A percentile compares a stretch with the other conserved stretches of the same genome.
Evolutionary conservation across 2,329 filamentous ascomycete genomes (phyloP).

Genomic region (Myriosclerotinia duriaeana): DNA sequence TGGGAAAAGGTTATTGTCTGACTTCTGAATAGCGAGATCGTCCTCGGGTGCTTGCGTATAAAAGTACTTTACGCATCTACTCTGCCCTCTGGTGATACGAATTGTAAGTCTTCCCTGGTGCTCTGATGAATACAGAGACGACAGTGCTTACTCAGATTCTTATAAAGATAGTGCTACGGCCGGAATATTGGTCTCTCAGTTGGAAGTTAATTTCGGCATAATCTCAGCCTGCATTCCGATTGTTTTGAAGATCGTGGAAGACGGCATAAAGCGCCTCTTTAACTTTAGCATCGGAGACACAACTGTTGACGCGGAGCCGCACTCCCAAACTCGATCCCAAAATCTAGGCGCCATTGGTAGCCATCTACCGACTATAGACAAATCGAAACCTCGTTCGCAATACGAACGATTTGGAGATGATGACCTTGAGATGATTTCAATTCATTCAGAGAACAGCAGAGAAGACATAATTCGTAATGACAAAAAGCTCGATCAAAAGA

Average conservation of each 20-base stretch:
- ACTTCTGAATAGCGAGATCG: conserved; percentile 2
- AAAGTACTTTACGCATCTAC: conserved; percentile 6
- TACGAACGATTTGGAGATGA: conserved; percentile 19
- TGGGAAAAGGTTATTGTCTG: not conserved
- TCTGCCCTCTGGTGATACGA: not conserved
- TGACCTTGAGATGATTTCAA: conserved; percentile 12
- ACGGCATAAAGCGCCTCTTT: conserved; percentile 19
- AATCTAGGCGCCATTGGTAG: not conserved
- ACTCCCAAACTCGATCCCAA: conserved; percentile 12
- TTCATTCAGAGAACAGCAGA: conserved; percentile 15
- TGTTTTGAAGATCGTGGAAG: conserved; percentile 25
- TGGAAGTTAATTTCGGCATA: conserved; percentile 28
- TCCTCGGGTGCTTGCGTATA: conserved; percentile 12
- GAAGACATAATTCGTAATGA: conserved; percentile 3
- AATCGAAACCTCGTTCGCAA: conserved; percentile 6
- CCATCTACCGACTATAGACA: not conserved
- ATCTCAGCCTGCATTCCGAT: conserved; percentile 27
- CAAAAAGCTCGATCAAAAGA: not conserved
- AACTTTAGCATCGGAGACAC: not conserved
- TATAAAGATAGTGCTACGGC: conserved; percentile 21
- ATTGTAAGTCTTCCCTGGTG: conserved; percentile 3
- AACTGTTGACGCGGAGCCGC: not conserved
- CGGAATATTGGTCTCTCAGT: conserved; percentile 26
- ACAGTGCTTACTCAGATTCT: conserved; percentile 2
- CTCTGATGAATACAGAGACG: not conserved